phyloP scores from a whole-genome alignment of 176 grass and related monocot species.

The Eleusine coracana region DNA sequence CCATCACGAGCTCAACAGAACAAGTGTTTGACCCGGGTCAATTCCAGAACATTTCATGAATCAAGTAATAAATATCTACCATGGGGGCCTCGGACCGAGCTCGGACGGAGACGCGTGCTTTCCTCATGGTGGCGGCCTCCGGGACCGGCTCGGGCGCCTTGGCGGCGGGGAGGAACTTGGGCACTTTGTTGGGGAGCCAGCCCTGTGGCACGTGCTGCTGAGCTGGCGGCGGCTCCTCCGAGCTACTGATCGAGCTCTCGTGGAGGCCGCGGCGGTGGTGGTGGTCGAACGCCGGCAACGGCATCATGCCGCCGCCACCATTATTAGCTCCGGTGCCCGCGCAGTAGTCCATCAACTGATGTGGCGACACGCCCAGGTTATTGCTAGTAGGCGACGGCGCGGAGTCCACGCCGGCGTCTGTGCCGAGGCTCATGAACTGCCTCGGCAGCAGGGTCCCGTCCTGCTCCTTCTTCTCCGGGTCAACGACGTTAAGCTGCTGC shows the following conservation, averaged over 20 bases:
- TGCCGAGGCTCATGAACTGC: slow-evolving; percentile 69
- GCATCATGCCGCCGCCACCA: not conserved
- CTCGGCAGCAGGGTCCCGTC: slow-evolving; percentile 50
- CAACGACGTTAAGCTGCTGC: not conserved
- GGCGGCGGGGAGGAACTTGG: slow-evolving; percentile 48
- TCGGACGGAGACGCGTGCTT: slow-evolving; percentile 84
- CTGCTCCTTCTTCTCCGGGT: slow-evolving; percentile 33
- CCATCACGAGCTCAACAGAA: not conserved
- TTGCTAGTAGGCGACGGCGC: slow-evolving; percentile 32
- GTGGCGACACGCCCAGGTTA: not conserved
- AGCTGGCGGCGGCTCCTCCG: slow-evolving; percentile 18
- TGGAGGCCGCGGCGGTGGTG: slow-evolving; percentile 4
- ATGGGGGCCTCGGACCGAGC: slow-evolving; percentile 81
- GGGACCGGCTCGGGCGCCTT: slow-evolving; percentile 56
- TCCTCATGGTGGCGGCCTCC: slow-evolving; percentile 83
- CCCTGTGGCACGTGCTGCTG: slow-evolving; percentile 34
- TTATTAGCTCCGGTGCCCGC: not conserved
- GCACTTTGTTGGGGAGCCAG: slow-evolving; percentile 45
- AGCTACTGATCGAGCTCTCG: slow-evolving; percentile 29
- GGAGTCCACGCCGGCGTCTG: slow-evolving; percentile 28
- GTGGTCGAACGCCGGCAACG: slow-evolving; percentile 43
- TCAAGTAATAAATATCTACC: slow-evolving; percentile 28
- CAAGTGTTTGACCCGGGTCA: too few relatives aligned
- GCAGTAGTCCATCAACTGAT: slow-evolving; percentile 15
- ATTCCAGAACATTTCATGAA: not conserved